Percentiles rank a stretch among this genome's conserved stretches.
Evolutionary conservation across 768 basidiomycete genomes (phyloP).

Genomic region (Serendipita sp.): DNA sequence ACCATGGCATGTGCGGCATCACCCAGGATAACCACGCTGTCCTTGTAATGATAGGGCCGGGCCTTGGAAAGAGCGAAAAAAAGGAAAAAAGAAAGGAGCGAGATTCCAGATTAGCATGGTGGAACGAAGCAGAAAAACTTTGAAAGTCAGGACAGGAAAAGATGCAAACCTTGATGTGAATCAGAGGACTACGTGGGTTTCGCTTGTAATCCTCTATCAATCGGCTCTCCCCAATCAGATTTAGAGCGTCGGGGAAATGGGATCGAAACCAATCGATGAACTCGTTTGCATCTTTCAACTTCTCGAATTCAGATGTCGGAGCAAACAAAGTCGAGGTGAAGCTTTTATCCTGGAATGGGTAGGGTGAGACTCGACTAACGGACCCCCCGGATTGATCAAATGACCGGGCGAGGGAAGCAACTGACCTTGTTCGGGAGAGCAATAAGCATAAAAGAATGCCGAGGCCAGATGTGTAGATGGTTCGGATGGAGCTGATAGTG

Average conservation of each 20-base stretch:
- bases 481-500: slow-evolving; percentile 78
- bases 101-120: slow-evolving; percentile 10
- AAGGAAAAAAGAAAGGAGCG: slow-evolving; percentile 16
- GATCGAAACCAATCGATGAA: slow-evolving; percentile 55
- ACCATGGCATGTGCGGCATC: slow-evolving; percentile 98
- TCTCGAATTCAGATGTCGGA: slow-evolving; percentile 59
- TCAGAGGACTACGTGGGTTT: slow-evolving; percentile 79
- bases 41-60: slow-evolving; percentile 79
- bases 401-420: slow-evolving; percentile 11
- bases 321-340: slow-evolving; percentile 97
- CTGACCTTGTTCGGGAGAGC: slow-evolving; percentile 91
- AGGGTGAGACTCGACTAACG: neutral
- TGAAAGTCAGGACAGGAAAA: slow-evolving; percentile 15
- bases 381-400: neutral
- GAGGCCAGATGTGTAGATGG: slow-evolving; percentile 98
- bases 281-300: slow-evolving; percentile 38
- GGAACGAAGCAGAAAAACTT: neutral
- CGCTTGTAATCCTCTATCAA: slow-evolving; percentile 60
- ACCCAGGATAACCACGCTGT: slow-evolving; percentile 74
- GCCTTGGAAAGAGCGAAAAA: slow-evolving; percentile 29
- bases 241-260: slow-evolving; percentile 80
- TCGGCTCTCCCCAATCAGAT: slow-evolving; percentile 63
- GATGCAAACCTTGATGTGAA: slow-evolving; percentile 65
- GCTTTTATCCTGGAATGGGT: slow-evolving; percentile 57
- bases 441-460: slow-evolving; percentile 98